phyloP scores from a whole-genome alignment of 1,284 basidiomycete genomes.

The Malassezia slooffiae region DNA sequence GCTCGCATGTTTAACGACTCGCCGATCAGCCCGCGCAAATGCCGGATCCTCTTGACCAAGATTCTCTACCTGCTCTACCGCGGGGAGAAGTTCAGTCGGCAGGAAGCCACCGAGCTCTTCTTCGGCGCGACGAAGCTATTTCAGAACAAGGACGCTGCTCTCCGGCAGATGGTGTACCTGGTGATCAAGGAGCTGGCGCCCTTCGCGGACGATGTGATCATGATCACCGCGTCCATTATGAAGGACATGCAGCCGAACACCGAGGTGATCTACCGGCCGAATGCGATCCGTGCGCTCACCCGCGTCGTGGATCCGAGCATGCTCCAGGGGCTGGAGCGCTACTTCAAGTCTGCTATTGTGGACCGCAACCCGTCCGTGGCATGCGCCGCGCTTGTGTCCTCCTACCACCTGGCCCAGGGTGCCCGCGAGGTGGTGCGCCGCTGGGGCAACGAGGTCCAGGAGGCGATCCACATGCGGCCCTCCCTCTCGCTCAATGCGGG shows the following conservation, averaged over 20 bases:
- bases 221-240: constrained; percentile 99
- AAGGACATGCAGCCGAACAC: constrained; percentile 99
- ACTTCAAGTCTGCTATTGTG: constrained; percentile 98
- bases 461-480: constrained; percentile 62
- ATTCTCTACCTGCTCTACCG: constrained; percentile 93
- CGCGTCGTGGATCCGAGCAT: constrained; percentile 93
- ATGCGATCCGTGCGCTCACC: constrained; percentile 90
- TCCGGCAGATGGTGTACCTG: constrained; percentile 96
- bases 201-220: constrained; percentile 93
- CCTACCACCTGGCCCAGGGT: constrained; percentile 88
- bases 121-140: constrained; percentile 98
- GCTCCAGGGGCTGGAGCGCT: constrained; percentile 95
- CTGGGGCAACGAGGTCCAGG: constrained; percentile 97
- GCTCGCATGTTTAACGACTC: constrained; percentile 99
- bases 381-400: constrained; percentile 87
- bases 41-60: constrained; percentile 86
- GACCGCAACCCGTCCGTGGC: constrained; percentile 92
- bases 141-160: constrained; percentile 93
- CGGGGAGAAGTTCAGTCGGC: constrained; percentile 85
- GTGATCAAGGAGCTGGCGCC: constrained; percentile 95
- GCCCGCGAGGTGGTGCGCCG: constrained; percentile 74
- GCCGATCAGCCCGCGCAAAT: constrained; percentile 75
- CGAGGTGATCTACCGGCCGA: constrained; percentile 95
- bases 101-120: constrained; percentile 95
- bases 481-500: constrained; percentile 20